Base-by-base conservation (phyloP, 2,329 filamentous ascomycete genomes). In the Calcarisporium arbuscula region DNA sequence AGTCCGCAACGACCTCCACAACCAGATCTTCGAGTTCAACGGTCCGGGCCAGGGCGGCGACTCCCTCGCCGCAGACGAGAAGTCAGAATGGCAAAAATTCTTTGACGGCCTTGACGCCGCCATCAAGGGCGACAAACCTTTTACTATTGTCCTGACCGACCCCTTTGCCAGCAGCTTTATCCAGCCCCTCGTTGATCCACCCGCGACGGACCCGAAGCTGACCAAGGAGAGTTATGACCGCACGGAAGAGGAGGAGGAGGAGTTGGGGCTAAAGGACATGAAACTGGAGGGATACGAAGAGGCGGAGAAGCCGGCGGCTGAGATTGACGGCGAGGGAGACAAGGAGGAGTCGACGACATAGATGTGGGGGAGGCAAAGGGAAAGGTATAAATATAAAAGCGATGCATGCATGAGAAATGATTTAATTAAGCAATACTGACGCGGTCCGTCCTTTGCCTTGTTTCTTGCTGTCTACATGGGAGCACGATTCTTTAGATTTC, bases 91-190 rank as follows among this genome's bases (percentile, higher is more conserved):
- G 92, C 71, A 73, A 14, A 59, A 63, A 16, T 98, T 98, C 70
- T 98, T 98, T 53, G 67, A 64, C 19, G 74, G 74, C 11, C 72
- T 98, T 9, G 75, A 85, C 28, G 65, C 72, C 8, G 92, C 92
- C 21, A 92, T 95, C 54, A 74, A 72, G 32, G 90, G 89, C 35
- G 75, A 88, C 29, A 74, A 76, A 54, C 77, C 82, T 45, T 98
- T 95, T 56, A 87, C 80, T 5, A 70, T 96, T 38, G 72, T 92
- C 5, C 72, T 98, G 22, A 77, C 82, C 42, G 92, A 98, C 56
- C 92, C 92, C 1, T 67, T 96, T 43, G 92, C 89, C 9, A 85
- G 85, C 57, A 95, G 87, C 53, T 98, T 94, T 55, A 84, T 98
- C 29, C 92, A 98, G 65, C 86, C 89, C 51, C 72, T 94, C 40